Evolutionary conservation across 148 eudicot species (phyloP).

Genomic region (Vaccinium myrtillus): DNA sequence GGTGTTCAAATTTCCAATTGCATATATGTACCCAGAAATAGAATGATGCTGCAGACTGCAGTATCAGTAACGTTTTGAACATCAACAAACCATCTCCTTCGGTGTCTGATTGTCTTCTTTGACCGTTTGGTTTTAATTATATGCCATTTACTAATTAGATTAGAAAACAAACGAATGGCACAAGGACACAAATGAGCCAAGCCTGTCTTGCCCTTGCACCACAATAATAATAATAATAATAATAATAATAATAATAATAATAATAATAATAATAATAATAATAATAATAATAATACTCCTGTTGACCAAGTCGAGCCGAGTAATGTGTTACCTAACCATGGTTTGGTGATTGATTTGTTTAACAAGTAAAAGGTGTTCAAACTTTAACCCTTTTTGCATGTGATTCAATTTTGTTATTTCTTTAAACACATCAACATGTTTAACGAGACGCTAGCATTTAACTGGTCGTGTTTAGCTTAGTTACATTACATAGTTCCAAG

Average conservation of each 20-base stretch:
- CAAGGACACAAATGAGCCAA: neutral
- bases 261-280: neutral
- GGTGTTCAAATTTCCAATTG: neutral
- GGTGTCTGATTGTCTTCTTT: neutral
- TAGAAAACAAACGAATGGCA: too few relatives aligned
- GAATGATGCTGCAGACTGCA: neutral
- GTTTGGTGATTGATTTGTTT: neutral
- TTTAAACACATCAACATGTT: neutral
- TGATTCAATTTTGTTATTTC: neutral
- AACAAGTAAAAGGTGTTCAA: neutral
- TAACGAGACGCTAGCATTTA: neutral
- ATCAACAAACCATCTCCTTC: neutral
- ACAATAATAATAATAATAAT: neutral
- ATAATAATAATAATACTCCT: neutral
- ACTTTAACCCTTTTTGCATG: neutral
- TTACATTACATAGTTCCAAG: neutral
- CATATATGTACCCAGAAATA: neutral
- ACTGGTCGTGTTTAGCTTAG: neutral
- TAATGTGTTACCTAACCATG: neutral
- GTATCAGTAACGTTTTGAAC: neutral
- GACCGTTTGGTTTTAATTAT: neutral
- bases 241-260: neutral
- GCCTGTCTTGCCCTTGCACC: neutral
- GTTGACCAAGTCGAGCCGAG: neutral
- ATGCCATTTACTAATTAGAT: too few relatives aligned